phyloP scores from a whole-genome alignment of 2,329 filamentous ascomycete genomes.

The Penicillium thymicola region DNA sequence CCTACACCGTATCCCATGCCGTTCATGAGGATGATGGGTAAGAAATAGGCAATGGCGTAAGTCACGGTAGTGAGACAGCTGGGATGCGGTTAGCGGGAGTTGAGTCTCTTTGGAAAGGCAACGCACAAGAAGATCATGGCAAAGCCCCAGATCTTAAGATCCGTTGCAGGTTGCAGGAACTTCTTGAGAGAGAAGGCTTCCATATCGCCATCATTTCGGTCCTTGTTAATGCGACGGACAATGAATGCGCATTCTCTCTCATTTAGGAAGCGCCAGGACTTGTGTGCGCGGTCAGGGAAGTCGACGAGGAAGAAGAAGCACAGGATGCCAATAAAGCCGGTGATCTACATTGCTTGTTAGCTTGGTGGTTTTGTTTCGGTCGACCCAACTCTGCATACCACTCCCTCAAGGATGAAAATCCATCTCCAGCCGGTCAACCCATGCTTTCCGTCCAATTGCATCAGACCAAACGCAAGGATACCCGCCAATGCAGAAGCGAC shows the following conservation, averaged over 20 bases:
- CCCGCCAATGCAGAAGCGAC: conserved; percentile 49
- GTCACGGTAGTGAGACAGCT: conserved; percentile 67
- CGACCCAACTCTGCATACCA: conserved; percentile 20
- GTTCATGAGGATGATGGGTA: conserved; percentile 67
- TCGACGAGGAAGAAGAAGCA: conserved; percentile 38
- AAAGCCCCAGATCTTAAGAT: conserved; percentile 56
- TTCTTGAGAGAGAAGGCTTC: conserved; percentile 49
- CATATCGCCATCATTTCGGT: conserved; percentile 51
- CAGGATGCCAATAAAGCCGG: conserved; percentile 27
- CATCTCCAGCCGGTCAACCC: conserved; percentile 51
- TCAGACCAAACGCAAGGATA: conserved; percentile 45
- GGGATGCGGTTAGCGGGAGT: conserved; percentile 31
- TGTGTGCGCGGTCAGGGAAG: conserved; percentile 34
- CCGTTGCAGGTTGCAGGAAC: conserved; percentile 48
- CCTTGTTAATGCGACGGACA: conserved; percentile 51
- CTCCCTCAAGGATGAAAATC: conserved; percentile 56
- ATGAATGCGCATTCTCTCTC: conserved; percentile 47
- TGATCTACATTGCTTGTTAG: conserved; percentile 21
- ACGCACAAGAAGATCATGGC: conserved; percentile 49
- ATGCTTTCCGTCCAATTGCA: conserved; percentile 42
- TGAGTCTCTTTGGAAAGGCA: background rate
- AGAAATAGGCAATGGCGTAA: conserved; percentile 77
- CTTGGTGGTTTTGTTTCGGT: background rate
- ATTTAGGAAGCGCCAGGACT: conserved; percentile 35
- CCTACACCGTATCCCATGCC: conserved; percentile 64